Evolutionary conservation across 768 basidiomycete species (phyloP).

Genomic region (Termitomyces sp.): DNA sequence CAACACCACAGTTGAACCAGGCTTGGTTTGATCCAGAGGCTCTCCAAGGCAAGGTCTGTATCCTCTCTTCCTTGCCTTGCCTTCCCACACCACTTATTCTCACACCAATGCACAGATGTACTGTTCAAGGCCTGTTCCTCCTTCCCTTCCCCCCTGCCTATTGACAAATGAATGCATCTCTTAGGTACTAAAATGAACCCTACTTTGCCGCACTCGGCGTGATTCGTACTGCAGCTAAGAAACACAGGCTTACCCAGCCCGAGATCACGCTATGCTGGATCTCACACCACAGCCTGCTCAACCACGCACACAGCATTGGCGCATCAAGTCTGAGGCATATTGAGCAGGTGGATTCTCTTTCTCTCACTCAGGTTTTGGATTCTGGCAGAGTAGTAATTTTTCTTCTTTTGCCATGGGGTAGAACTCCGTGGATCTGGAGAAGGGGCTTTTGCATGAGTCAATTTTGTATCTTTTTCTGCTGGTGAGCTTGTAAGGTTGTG

Average conservation of each 20-base stretch:
- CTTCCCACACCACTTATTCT: not conserved
- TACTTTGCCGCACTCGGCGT: slow-evolving; percentile 17
- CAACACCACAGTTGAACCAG: slow-evolving; percentile 31
- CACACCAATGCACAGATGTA: slow-evolving; percentile 26
- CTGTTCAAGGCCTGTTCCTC: no score
- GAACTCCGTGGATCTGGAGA: slow-evolving; percentile 22
- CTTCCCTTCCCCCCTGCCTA: no score
- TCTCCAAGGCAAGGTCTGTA: slow-evolving; percentile 40
- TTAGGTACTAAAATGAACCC: slow-evolving; percentile 23
- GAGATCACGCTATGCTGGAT: slow-evolving; percentile 44
- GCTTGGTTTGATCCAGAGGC: slow-evolving; percentile 44
- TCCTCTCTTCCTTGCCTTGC: no score
- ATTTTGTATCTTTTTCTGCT: not conserved
- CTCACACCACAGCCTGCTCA: slow-evolving; percentile 37
- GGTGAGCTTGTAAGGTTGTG: no score
- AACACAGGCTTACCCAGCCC: slow-evolving; percentile 29
- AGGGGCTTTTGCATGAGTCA: slow-evolving; percentile 18
- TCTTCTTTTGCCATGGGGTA: not conserved
- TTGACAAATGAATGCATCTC: no score
- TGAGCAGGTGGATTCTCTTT: slow-evolving; percentile 27
- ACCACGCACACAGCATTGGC: no score
- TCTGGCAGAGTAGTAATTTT: not conserved
- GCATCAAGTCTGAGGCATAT: no score
- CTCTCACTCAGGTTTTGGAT: no score
- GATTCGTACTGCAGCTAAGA: slow-evolving; percentile 15